phyloP scores from a whole-genome alignment of 2,329 filamentous ascomycete genomes.

The Colletotrichum tabaci region DNA sequence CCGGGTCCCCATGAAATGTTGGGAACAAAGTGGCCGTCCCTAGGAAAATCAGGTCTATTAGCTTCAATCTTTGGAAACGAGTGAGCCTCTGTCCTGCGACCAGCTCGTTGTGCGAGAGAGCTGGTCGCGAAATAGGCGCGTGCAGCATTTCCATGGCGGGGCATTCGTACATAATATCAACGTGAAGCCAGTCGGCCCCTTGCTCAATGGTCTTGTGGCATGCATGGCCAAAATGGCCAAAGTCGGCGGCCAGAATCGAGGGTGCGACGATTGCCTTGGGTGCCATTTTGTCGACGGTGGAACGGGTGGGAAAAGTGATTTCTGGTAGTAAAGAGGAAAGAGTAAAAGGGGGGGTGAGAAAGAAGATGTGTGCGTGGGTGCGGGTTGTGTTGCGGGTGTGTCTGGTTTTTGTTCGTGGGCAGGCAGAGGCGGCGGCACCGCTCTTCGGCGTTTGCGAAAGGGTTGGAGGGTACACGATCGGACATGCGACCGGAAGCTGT shows the following conservation, averaged over 20 bases:
- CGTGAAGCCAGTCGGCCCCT: constrained; percentile 93
- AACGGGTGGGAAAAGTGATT: constrained; percentile 6
- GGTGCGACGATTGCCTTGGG: constrained; percentile 95
- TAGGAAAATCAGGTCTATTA: constrained; percentile 51
- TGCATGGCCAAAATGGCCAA: constrained; percentile 87
- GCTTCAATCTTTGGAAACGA: constrained; percentile 1
- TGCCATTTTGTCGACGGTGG: constrained; percentile 72
- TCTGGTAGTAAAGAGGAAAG: background rate
- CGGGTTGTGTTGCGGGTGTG: constrained; percentile 31
- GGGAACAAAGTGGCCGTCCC: constrained; percentile 99
- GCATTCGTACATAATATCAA: constrained; percentile 83
- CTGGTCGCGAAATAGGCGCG: constrained; percentile 30
- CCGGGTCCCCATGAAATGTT: constrained; percentile 98
- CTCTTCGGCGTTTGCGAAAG: constrained; percentile 27
- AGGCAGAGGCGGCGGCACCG: constrained; percentile 1
- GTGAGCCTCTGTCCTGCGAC: constrained; percentile 10
- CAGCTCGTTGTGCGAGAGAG: constrained; percentile 5
- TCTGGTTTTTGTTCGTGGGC: constrained; percentile 28
- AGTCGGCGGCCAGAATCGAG: constrained; percentile 98
- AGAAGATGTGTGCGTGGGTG: constrained; percentile 28
- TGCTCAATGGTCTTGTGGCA: constrained; percentile 89
- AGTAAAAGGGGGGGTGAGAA: background rate
- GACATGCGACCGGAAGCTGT: constrained; percentile 42
- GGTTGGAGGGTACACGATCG: constrained; percentile 33
- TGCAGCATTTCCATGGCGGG: constrained; percentile 5